These are phyloP conservation scores for Secale cereale DNA, from an alignment of 176 grass and related monocot species.

Conservation along the genomic window DNA sequence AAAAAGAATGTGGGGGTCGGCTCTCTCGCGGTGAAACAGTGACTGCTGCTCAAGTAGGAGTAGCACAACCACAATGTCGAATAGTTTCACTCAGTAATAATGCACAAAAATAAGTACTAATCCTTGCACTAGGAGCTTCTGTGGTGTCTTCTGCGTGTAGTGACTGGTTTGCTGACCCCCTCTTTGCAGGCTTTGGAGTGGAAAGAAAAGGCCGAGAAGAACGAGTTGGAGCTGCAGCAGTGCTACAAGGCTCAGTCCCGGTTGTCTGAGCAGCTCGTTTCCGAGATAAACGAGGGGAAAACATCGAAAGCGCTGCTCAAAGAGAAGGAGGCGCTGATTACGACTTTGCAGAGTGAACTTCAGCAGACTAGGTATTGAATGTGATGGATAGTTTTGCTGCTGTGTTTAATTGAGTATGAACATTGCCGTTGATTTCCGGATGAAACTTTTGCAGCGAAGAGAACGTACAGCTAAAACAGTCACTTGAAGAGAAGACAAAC, in stretches of 20 bases:
- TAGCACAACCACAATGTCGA: background rate
- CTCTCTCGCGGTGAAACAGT: background rate
- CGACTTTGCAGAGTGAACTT: conserved; percentile 57
- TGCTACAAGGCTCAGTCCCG: conserved; percentile 86
- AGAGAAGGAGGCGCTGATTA: conserved; percentile 67
- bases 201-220: conserved; percentile 91
- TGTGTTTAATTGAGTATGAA: conserved; percentile 7
- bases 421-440: conserved; percentile 6
- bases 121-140: background rate
- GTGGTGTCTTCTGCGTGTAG: background rate
- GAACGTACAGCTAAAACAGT: conserved; percentile 64
- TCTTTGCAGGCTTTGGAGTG: conserved; percentile 65
- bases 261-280: conserved; percentile 70
- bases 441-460: conserved; percentile 58
- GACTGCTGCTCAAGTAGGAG: background rate
- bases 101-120: background rate
- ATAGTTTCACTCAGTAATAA: background rate
- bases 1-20: background rate
- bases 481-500: conserved; percentile 71
- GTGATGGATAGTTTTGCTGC: conserved; percentile 14
- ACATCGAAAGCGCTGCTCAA: conserved; percentile 54
- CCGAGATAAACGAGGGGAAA: conserved; percentile 67
- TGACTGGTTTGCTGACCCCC: conserved; percentile 8
- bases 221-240: conserved; percentile 83
- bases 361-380: conserved; percentile 64